Base-by-base conservation (phyloP, 352 stramenopile species). In the Elongisporangium anandrum region DNA sequence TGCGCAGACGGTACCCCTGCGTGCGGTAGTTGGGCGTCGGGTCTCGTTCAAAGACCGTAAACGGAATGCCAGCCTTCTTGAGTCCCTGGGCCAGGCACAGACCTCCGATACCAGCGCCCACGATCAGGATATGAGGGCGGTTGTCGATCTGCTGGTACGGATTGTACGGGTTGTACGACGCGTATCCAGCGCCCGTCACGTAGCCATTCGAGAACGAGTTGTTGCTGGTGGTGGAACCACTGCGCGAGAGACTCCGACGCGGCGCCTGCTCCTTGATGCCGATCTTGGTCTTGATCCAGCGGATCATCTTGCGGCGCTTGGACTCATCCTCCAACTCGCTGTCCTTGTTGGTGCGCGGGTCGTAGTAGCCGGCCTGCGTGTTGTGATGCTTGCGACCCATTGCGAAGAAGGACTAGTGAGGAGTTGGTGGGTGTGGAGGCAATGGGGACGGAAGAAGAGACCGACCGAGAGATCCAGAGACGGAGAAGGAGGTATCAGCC, bases 1-100 rank as follows among this genome's bases (percentile, higher is more conserved):
- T 87, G 22, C 75, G 77, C 24, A 87, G 63, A 1, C 79, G 70
- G 56, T 87, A 89, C 15, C 79, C 79, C 21, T 89, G 79, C 6
- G 75, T 73, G 3, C 79, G 75, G 51, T 80, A 87, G 60, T 86
- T 89, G 12, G 77, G 70, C 16, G 79, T 75, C 26, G 77, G 77
- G 21, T 89, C 79, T 16, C 79, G 68, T 38, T 89, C 79, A 50
- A 87, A 89, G 24, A 89, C 65, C 0, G 79, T 89, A 66, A 89
- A 87, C 0, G 75, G 77, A 53, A 89, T 85, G 50, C 75, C 77
- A 22, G 72, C 22, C 47, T 85, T 85, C 50, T 76, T 75, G 49
- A 89, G 71, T 0, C 77, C 79, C 57, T 89, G 77, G 0, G 79
- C 79, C 22, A 89, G 68, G 50, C 79, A 89, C 3, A 89, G 60